Conservation (phyloP, 108 stramenopile genomes). For the Parmales sp. region DNA sequence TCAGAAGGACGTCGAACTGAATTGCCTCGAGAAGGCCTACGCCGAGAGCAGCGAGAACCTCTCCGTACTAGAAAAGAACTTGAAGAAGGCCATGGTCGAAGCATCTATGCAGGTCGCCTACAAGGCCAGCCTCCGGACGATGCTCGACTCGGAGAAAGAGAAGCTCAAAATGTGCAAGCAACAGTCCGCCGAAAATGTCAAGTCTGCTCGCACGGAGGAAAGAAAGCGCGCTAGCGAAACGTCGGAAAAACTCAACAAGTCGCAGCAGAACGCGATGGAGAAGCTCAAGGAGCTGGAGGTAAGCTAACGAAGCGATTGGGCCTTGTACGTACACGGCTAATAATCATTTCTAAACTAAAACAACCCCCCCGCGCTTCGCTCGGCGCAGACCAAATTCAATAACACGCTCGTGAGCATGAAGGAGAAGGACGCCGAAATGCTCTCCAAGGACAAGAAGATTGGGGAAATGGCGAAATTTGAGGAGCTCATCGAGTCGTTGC, state of each 20-base stretch:
- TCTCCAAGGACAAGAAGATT: neutral
- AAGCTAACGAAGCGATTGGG: too few relatives aligned
- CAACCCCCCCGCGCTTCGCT: too few relatives aligned
- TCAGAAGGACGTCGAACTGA: neutral
- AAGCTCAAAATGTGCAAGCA: neutral
- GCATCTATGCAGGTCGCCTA: neutral
- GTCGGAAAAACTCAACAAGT: neutral
- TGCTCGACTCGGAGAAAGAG: neutral
- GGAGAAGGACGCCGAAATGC: neutral
- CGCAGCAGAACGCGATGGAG: neutral
- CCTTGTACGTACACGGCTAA: too few relatives aligned
- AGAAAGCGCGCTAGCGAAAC: neutral
- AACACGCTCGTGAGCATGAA: neutral
- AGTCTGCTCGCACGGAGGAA: neutral
- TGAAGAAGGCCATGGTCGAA: neutral
- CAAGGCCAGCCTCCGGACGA: slow-evolving; percentile 1
- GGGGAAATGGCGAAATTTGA: neutral
- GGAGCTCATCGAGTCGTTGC: neutral
- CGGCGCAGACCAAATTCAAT: neutral
- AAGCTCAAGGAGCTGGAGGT: neutral
- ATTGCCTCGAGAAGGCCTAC: neutral
- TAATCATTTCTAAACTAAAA: too few relatives aligned
- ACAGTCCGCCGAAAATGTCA: neutral
- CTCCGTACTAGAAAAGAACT: neutral
- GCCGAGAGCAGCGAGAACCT: neutral